A percentile compares a stretch with the other conserved stretches of the same genome.
phyloP scores from a whole-genome alignment of 2,329 filamentous ascomycete species.

The Didymella lethalis region DNA sequence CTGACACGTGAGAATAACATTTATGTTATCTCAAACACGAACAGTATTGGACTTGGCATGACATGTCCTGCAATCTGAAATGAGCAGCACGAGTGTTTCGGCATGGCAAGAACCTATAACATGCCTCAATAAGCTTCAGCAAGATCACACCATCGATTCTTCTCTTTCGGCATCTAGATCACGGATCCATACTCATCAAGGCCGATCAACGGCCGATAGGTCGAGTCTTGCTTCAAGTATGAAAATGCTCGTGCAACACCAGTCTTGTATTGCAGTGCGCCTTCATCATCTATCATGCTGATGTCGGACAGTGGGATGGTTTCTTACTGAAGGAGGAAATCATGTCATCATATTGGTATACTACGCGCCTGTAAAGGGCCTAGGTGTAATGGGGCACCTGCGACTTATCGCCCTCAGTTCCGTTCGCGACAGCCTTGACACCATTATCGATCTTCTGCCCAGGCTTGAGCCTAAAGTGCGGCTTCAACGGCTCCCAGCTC shows the following conservation, averaged over 20 bases:
- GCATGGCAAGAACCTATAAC: not conserved
- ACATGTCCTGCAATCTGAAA: not conserved
- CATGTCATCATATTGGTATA: constrained; percentile 1
- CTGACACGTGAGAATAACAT: too few relatives aligned
- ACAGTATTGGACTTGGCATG: not conserved
- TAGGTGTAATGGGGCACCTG: constrained; percentile 39
- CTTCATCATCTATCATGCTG: too few relatives aligned
- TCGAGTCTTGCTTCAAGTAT: too few relatives aligned
- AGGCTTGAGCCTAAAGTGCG: constrained; percentile 52
- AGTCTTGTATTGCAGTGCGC: too few relatives aligned
- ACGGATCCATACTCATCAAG: too few relatives aligned
- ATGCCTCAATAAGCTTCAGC: not conserved
- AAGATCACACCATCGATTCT: not conserved
- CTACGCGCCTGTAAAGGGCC: not conserved
- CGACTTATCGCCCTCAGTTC: constrained; percentile 30
- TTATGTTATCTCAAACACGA: not conserved
- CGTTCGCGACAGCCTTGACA: constrained; percentile 25
- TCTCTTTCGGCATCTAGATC: not conserved
- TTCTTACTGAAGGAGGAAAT: not conserved
- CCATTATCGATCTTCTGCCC: constrained; percentile 41
- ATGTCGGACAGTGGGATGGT: too few relatives aligned
- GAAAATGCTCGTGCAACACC: too few relatives aligned
- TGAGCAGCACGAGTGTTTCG: constrained; percentile 1
- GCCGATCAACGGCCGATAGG: too few relatives aligned
- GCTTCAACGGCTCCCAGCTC: constrained; percentile 72